A percentile compares a stretch with the other conserved stretches of the same genome.
These are phyloP conservation scores for Claviceps sp. DNA, from an alignment of 2,329 filamentous ascomycete genomes.

Conservation along the genomic window DNA sequence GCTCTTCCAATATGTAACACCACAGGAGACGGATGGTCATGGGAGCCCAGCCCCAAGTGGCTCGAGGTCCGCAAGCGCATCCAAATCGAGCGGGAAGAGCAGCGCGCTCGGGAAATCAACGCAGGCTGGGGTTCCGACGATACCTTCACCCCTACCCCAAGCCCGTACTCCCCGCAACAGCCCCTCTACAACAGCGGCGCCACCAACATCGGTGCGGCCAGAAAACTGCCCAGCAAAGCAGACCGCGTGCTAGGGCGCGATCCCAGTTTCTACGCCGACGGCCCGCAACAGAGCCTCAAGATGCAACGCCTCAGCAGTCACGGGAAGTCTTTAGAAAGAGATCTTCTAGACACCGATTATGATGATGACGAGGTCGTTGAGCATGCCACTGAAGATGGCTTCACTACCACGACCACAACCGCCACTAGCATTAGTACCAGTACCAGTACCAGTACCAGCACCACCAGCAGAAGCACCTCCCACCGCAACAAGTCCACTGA, in stretches of 20 bases:
- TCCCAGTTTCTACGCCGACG: conserved; percentile 40
- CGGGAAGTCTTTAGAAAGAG: conserved; percentile 30
- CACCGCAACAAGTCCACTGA: conserved; percentile 12
- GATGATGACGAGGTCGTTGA: conserved; percentile 5
- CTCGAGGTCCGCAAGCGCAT: conserved; percentile 54
- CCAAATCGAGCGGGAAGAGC: conserved; percentile 41
- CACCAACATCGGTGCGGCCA: conserved; percentile 12
- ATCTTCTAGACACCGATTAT: conserved; percentile 27
- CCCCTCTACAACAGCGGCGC: conserved; percentile 1
- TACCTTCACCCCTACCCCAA: neutral
- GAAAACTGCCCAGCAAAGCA: conserved; percentile 38
- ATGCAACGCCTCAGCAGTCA: conserved; percentile 34
- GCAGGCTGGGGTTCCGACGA: conserved; percentile 49
- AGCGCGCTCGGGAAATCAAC: conserved; percentile 48
- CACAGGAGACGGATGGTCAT: conserved; percentile 83
- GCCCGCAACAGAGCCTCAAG: conserved; percentile 25
- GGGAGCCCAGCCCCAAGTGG: conserved; percentile 79
- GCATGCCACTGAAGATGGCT: conserved; percentile 8
- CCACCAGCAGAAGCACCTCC: conserved; percentile 7
- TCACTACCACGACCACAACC: neutral
- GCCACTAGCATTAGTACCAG: conserved; percentile 6
- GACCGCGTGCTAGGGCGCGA: conserved; percentile 45
- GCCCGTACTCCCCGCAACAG: neutral
- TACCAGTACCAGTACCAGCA: neutral
- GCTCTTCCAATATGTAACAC: conserved; percentile 70